These are phyloP conservation scores for Hypoxylon cercidicola DNA, from an alignment of 495 filamentous ascomycete genomes.

Conservation along the genomic window DNA sequence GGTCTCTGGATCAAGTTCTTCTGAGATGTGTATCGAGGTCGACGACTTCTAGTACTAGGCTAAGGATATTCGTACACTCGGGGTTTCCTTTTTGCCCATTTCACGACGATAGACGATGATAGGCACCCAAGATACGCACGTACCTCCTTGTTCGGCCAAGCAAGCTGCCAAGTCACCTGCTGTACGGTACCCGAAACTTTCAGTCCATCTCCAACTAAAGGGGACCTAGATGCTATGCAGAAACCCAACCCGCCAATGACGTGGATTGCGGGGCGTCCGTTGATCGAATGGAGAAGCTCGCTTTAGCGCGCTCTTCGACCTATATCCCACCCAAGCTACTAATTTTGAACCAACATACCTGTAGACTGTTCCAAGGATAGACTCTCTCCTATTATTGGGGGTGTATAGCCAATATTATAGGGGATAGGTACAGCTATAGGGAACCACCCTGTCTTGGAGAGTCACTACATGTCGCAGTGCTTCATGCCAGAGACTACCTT, in stretches of 20 bases:
- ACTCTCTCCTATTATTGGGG: too few relatives aligned
- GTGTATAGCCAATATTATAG: background rate
- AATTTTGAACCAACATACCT: too few relatives aligned
- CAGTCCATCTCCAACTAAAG: constrained; percentile 4
- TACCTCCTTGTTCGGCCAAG: background rate
- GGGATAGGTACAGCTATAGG: too few relatives aligned
- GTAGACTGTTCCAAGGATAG: background rate
- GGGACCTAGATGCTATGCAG: constrained; percentile 17
- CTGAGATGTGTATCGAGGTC: background rate
- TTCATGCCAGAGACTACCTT: too few relatives aligned
- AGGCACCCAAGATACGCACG: too few relatives aligned
- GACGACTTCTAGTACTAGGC: too few relatives aligned
- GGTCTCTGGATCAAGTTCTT: background rate
- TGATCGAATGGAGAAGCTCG: constrained; percentile 4
- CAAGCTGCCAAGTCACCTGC: too few relatives aligned
- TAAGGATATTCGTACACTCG: background rate
- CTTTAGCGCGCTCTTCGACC: background rate
- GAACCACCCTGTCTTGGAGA: too few relatives aligned
- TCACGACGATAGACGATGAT: background rate
- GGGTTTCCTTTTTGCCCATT: background rate
- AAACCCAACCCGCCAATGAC: constrained; percentile 15
- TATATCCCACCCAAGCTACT: background rate
- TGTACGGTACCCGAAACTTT: background rate
- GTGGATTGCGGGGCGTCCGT: constrained; percentile 23
- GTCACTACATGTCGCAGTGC: too few relatives aligned